phyloP scores from a whole-genome alignment of 495 filamentous ascomycete species.

The Thermochaetoides thermophila region DNA sequence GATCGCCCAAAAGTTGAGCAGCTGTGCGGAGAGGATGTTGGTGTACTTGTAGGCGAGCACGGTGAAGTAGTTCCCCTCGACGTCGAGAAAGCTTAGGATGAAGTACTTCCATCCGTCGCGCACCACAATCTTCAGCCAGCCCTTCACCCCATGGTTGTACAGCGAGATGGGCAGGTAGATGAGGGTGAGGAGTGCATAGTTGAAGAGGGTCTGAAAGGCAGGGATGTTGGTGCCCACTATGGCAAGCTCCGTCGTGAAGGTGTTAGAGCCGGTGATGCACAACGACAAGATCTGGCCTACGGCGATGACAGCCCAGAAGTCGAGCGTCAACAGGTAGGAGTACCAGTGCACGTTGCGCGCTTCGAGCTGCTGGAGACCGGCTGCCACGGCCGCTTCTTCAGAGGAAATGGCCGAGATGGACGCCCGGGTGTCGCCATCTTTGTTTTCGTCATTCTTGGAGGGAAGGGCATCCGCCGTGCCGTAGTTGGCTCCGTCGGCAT shows the following conservation, averaged over 20 bases:
- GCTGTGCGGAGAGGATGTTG: conserved; percentile 75
- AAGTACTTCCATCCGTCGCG: conserved; percentile 86
- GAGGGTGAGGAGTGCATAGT: conserved; percentile 70
- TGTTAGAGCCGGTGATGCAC: conserved; percentile 79
- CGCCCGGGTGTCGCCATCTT: not conserved
- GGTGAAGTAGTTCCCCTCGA: conserved; percentile 94
- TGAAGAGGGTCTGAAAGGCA: conserved; percentile 94
- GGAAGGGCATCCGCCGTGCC: not conserved
- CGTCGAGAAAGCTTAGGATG: conserved; percentile 82
- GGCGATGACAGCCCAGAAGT: conserved; percentile 72
- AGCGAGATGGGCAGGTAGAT: conserved; percentile 74
- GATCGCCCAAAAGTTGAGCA: conserved; percentile 99
- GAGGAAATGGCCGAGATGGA: conserved; percentile 3
- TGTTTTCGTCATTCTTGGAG: no score
- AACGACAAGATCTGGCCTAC: conserved; percentile 81
- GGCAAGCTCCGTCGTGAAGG: conserved; percentile 65
- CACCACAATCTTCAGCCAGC: conserved; percentile 45
- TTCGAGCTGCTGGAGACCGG: conserved; percentile 30
- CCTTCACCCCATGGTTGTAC: conserved; percentile 64
- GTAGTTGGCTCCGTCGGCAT: conserved; percentile 16
- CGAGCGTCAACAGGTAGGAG: conserved; percentile 64
- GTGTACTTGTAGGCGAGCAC: conserved; percentile 91
- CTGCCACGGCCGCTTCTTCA: conserved; percentile 12
- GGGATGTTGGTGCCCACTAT: conserved; percentile 63
- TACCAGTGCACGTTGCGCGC: conserved; percentile 47